Conservation (phyloP, 2,329 filamentous ascomycete species). For the Ascosphaera aggregata region DNA sequence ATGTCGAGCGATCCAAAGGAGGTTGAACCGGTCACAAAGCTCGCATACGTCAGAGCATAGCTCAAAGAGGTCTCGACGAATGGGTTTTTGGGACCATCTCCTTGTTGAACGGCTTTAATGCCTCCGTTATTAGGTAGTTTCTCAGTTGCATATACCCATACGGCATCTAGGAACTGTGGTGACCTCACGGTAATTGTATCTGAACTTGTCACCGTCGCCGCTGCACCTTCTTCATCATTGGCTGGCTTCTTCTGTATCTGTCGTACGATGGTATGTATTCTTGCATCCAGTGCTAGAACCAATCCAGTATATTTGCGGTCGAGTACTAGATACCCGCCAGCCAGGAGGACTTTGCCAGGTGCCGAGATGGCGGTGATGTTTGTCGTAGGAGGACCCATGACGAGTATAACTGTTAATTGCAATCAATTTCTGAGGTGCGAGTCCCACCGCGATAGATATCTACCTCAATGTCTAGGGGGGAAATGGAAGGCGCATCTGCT, state of each 20-base stretch:
- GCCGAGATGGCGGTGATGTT: slow-evolving; percentile 46
- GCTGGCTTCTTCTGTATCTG: slow-evolving; percentile 19
- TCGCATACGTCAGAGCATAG: slow-evolving; percentile 67
- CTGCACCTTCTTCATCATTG: slow-evolving; percentile 14
- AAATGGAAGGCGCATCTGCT: too few relatives aligned
- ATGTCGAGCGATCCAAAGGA: slow-evolving; percentile 45
- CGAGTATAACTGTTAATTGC: too few relatives aligned
- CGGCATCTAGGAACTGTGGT: slow-evolving; percentile 69
- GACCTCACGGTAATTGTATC: slow-evolving; percentile 66
- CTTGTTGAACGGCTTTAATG: slow-evolving; percentile 48
- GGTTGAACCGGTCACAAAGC: slow-evolving; percentile 25
- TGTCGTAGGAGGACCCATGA: slow-evolving; percentile 6
- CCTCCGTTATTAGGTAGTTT: slow-evolving; percentile 49
- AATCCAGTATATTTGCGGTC: slow-evolving; percentile 64
- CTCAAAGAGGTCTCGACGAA: slow-evolving; percentile 84
- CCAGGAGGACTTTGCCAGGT: slow-evolving; percentile 85
- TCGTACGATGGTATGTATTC: slow-evolving; percentile 37
- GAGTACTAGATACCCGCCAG: slow-evolving; percentile 85
- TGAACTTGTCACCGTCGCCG: slow-evolving; percentile 34
- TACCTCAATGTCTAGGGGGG: too few relatives aligned
- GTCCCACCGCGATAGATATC: too few relatives aligned
- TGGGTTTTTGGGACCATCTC: slow-evolving; percentile 36
- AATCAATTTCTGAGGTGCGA: too few relatives aligned
- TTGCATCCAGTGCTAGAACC: slow-evolving; percentile 39
- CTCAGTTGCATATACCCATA: slow-evolving; percentile 71